Base-by-base conservation (phyloP, 345 rosid genomes). In the Cochlearia excelsa region DNA sequence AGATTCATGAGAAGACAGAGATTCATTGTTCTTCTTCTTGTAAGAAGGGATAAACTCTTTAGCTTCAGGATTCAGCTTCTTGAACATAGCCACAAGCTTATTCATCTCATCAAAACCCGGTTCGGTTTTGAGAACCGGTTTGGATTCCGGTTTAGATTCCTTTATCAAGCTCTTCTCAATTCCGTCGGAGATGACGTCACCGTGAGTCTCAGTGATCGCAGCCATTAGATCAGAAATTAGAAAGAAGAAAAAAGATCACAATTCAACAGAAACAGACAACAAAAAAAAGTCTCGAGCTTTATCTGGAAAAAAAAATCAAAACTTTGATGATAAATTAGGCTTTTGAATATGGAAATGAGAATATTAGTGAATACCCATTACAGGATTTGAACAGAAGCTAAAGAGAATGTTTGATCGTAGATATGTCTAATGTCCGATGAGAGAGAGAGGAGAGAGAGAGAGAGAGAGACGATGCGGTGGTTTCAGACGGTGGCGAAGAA, bases 1-100 rank as follows among this genome's bases (percentile, higher is more conserved):
- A 41, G 61, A 8, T 27, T 69, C 71, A 0, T 46, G 55, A 45
- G 50, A 11, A 41, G 70, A 57, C 50, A 57, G 49, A 59, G 59
- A 51, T 16, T 49, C 46, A 7, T 49, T 42, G 8, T 58, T 56
- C 64, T 59, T 56, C 64, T 59, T 65, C 52, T 59, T 71, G 64
- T 69, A 70, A 54, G 81, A 82, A 52, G 88, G 88, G 48, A 83
- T 9, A 59, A 83, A 83, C 50, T 83, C 88, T 57, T 83, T 80
- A 9, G 88, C 88, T 70, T 53, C 69, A 63, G 88, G 88, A 65
- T 83, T 78, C 72, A 83, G 59, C 49, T 78, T 83, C 47, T 81
- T 83, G 54, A 83, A 74, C 81, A 83, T 78, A 2, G 77, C 76
- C 42, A 78, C 88, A 57, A 82, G 82, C 55, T 76, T 82, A 70